Evolutionary conservation across 1,139 yeast genomes (phyloP).

Genomic region (Kodamaea plutei): DNA sequence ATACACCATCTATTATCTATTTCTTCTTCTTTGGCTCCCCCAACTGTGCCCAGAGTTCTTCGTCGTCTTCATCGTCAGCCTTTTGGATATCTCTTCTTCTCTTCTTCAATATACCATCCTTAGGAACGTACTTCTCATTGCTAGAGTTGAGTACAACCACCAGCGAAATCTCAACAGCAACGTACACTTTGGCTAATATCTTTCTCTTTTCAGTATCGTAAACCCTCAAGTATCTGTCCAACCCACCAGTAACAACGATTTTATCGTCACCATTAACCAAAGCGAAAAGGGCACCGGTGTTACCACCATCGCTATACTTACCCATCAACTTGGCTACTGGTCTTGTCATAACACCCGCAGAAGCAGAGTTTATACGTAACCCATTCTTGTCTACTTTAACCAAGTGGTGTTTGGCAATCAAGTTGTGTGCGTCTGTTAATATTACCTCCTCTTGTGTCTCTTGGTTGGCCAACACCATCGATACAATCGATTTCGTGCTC

Average conservation of each 20-base stretch:
- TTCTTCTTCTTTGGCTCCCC: slow-evolving; percentile 22
- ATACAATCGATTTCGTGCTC: slow-evolving; percentile 45
- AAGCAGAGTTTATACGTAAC: slow-evolving; percentile 36
- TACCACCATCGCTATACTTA: slow-evolving; percentile 40
- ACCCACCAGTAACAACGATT: slow-evolving; percentile 63
- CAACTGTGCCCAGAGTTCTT: slow-evolving; percentile 38
- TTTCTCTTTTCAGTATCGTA: slow-evolving; percentile 58
- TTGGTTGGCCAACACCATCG: slow-evolving; percentile 30
- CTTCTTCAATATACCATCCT: slow-evolving; percentile 11
- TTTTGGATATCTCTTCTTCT: slow-evolving; percentile 20
- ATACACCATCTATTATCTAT: too few relatives aligned
- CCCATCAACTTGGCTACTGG: slow-evolving; percentile 41
- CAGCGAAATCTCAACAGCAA: slow-evolving; percentile 68
- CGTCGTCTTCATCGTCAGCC: slow-evolving; percentile 33
- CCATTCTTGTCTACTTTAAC: slow-evolving; percentile 36
- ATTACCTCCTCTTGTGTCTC: slow-evolving; percentile 36
- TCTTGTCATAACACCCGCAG: slow-evolving; percentile 39
- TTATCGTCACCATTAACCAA: slow-evolving; percentile 22
- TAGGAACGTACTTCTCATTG: slow-evolving; percentile 12
- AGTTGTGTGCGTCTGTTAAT: slow-evolving; percentile 53
- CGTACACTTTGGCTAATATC: slow-evolving; percentile 64
- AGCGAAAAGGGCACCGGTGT: slow-evolving; percentile 43
- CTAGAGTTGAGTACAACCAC: slow-evolving; percentile 46
- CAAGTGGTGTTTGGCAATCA: slow-evolving; percentile 51
- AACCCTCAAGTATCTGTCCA: slow-evolving; percentile 81